Conservation (phyloP, 2,329 filamentous ascomycete genomes). For the Fusarium beomiforme region DNA sequence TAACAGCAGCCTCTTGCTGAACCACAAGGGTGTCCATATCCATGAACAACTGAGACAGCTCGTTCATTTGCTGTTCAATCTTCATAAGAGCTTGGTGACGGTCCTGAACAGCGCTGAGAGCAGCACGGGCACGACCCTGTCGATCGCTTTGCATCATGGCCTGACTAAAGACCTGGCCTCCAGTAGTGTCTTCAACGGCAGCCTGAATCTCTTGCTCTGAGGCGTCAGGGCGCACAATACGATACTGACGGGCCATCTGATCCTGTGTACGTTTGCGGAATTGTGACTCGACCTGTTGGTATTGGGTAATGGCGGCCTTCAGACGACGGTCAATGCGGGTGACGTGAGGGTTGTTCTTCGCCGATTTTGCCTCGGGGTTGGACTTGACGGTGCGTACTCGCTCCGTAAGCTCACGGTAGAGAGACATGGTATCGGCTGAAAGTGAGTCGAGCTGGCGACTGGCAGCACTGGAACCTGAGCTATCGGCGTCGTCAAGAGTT, state of each 20-base stretch:
- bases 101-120: slow-evolving; percentile 81
- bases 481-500: slow-evolving; percentile 79
- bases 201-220: slow-evolving; percentile 80
- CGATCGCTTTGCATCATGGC: slow-evolving; percentile 84
- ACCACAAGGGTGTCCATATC: slow-evolving; percentile 87
- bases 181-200: slow-evolving; percentile 76
- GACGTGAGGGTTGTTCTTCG: slow-evolving; percentile 82
- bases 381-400: slow-evolving; percentile 86
- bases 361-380: slow-evolving; percentile 76
- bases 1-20: slow-evolving; percentile 84
- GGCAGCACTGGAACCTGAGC: slow-evolving; percentile 70
- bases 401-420: slow-evolving; percentile 81
- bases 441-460: slow-evolving; percentile 77
- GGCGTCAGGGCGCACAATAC: slow-evolving; percentile 86
- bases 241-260: slow-evolving; percentile 88
- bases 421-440: slow-evolving; percentile 81
- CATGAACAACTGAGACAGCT: slow-evolving; percentile 87
- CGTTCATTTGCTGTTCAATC: slow-evolving; percentile 90
- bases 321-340: slow-evolving; percentile 82
- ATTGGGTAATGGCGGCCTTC: slow-evolving; percentile 82
- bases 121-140: slow-evolving; percentile 81
- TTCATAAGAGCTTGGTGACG: slow-evolving; percentile 89
- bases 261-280: slow-evolving; percentile 84
- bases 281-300: slow-evolving; percentile 81
- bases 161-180: slow-evolving; percentile 87